Evolutionary conservation across 2,329 filamentous ascomycete genomes (phyloP).

Genomic region (Colletotrichum lindemuthianum): DNA sequence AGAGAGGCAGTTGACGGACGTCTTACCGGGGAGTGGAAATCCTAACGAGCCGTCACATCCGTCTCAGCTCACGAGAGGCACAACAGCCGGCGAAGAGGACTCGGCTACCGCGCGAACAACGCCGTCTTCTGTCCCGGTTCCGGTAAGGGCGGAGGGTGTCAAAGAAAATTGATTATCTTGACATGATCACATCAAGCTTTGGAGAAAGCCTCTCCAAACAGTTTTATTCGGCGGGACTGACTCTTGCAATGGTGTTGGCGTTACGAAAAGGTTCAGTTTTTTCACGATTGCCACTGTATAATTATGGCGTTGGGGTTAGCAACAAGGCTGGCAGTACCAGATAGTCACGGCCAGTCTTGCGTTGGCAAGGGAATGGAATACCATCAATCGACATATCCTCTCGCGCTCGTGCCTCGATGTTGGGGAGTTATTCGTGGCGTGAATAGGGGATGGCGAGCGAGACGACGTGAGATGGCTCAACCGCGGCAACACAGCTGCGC

Average conservation of each 20-base stretch:
- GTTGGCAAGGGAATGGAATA: background rate
- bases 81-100: constrained; percentile 54
- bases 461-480: too few relatives aligned
- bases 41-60: constrained; percentile 60
- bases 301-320: constrained; percentile 9
- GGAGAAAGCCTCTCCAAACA: too few relatives aligned
- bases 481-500: too few relatives aligned
- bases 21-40: constrained; percentile 44
- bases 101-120: constrained; percentile 7
- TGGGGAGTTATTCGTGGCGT: too few relatives aligned
- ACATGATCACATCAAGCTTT: too few relatives aligned
- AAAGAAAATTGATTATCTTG: constrained; percentile 11
- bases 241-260: constrained; percentile 8
- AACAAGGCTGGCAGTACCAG: background rate
- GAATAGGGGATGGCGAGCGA: too few relatives aligned
- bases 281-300: constrained; percentile 9
- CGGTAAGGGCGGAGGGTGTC: background rate
- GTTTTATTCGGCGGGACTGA: background rate
- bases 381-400: background rate
- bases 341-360: background rate
- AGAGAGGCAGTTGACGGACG: constrained; percentile 65
- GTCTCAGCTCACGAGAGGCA: constrained; percentile 60
- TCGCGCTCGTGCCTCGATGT: too few relatives aligned
- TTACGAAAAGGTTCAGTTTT: constrained; percentile 1
- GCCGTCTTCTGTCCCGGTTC: constrained; percentile 5